Evolutionary conservation across 164 flowering plant species (phyloP).

Genomic region (Chloranthus sessilifolius): DNA sequence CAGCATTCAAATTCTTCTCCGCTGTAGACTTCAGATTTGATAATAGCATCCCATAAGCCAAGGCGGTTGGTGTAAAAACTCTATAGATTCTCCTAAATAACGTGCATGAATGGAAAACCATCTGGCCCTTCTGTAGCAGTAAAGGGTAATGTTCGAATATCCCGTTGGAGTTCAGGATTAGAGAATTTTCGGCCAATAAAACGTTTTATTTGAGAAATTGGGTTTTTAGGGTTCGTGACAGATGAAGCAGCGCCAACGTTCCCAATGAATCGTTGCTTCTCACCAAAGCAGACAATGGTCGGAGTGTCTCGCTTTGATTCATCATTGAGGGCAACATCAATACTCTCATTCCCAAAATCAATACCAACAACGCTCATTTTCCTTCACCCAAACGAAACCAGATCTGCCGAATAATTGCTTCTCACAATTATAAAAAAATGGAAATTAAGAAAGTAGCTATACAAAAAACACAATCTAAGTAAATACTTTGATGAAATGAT

Average conservation of each 20-base stretch:
- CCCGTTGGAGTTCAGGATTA: slow-evolving; percentile 80
- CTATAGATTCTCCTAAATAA: slow-evolving; percentile 65
- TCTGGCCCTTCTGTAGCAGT: slow-evolving; percentile 81
- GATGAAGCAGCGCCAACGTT: slow-evolving; percentile 88
- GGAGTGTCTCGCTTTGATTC: slow-evolving; percentile 92
- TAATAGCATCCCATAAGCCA: slow-evolving; percentile 76
- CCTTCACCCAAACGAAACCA: too few species aligned
- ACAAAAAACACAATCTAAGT: too few species aligned
- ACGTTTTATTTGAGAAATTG: slow-evolving; percentile 77
- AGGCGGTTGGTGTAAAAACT: slow-evolving; percentile 73
- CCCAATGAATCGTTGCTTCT: slow-evolving; percentile 84
- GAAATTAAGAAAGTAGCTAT: too few species aligned
- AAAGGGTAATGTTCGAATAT: slow-evolving; percentile 62
- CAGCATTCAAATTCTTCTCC: slow-evolving; percentile 79
- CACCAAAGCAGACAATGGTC: slow-evolving; percentile 84
- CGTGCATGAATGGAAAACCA: slow-evolving; percentile 79
- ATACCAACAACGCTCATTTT: slow-evolving; percentile 93
- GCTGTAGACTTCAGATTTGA: slow-evolving; percentile 76
- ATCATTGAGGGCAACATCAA: slow-evolving; percentile 91
- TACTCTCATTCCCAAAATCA: slow-evolving; percentile 89
- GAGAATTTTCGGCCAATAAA: slow-evolving; percentile 64
- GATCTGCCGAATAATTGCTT: too few species aligned
- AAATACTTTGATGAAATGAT: too few species aligned
- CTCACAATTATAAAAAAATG: too few species aligned
- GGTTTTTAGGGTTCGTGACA: slow-evolving; percentile 80